Evolutionary conservation across 495 filamentous ascomycete genomes (phyloP).

Genomic region (Talaromyces trachyspermus): DNA sequence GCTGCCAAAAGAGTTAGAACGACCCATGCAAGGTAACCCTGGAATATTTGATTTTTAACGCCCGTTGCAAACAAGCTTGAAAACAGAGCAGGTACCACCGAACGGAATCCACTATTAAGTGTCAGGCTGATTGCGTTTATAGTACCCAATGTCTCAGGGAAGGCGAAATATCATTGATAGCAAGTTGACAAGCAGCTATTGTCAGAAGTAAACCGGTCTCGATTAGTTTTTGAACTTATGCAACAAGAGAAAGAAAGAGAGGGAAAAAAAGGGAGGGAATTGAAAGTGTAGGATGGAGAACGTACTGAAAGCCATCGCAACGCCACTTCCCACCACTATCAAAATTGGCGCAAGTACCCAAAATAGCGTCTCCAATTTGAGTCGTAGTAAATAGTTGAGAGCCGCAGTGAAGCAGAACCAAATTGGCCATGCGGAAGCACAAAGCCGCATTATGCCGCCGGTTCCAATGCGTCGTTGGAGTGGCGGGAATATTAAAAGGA

Average conservation of each 20-base stretch:
- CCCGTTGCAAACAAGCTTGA: conserved; percentile 56
- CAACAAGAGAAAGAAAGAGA: no score
- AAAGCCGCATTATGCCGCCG: conserved; percentile 48
- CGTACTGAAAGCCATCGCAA: conserved; percentile 58
- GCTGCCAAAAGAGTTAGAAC: conserved; percentile 42
- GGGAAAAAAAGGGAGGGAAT: neutral
- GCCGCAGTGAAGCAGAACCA: conserved; percentile 47
- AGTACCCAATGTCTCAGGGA: conserved; percentile 50
- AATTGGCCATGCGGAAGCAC: conserved; percentile 48
- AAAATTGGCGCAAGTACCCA: conserved; percentile 42
- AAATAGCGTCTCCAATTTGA: conserved; percentile 34
- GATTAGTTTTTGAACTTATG: no score
- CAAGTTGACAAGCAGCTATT: conserved; percentile 52
- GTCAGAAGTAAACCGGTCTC: neutral
- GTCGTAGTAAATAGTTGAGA: conserved; percentile 44
- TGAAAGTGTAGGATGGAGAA: neutral
- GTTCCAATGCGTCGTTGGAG: conserved; percentile 53
- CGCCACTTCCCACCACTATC: conserved; percentile 45
- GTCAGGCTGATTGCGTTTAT: conserved; percentile 59
- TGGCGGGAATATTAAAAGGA: conserved; percentile 54
- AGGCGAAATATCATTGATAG: conserved; percentile 60
- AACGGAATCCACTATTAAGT: conserved; percentile 40
- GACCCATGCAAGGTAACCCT: conserved; percentile 62
- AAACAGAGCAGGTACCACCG: conserved; percentile 54
- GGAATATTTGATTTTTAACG: conserved; percentile 43